Evolutionary conservation across 2,329 filamentous ascomycete species (phyloP), one percentile per base, ranked within the genome.

Genomic region (Periconia digitata): DNA sequence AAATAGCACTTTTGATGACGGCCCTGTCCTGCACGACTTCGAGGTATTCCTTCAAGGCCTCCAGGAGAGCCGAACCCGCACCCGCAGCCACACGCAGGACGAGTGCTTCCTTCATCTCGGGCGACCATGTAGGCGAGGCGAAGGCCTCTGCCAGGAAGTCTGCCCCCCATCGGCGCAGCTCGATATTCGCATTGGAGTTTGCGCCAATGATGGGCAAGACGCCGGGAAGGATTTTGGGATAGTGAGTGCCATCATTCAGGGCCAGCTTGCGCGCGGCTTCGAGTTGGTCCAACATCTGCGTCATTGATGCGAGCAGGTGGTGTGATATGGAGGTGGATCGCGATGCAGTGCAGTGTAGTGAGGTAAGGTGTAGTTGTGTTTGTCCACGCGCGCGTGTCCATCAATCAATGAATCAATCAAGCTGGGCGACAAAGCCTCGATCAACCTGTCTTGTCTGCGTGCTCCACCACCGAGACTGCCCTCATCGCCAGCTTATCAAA

Each of bases 91-190:
- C 81, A 50, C 90, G 78, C 58, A 86, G 85, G 74, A 94, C 79
- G 52, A 85, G 85, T 77, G 12, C 12, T 17, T 84, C 90, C 78
- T 97, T 99, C 70, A 89, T 85, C 44, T 86, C 80, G 50, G 83
- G 78, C 17, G 86, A 77, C 62, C 97, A 79, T 18, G 87, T 84
- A n/a, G 95, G 94, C 51, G 90, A 95, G 48, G 94, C 87, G 74
- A 99, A 97, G 2, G 92, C 91, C 76, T 99, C 94, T 47, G 92
- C 91, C 37, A 99, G 79, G 67, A 99, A 99, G 53, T 96, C 92
- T 54, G 92, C 87, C 21, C 92, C 94, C 94, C 94, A 99, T 86
- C 92, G 80, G 72, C 91, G 87, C 63, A 97, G 77, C 72, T 95
- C 90, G 47, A 96, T 74, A 52, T 56, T 62, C 38, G 68, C 62